phyloP scores from a whole-genome alignment of 768 basidiomycete species.

The Cytidiella melzeri region DNA sequence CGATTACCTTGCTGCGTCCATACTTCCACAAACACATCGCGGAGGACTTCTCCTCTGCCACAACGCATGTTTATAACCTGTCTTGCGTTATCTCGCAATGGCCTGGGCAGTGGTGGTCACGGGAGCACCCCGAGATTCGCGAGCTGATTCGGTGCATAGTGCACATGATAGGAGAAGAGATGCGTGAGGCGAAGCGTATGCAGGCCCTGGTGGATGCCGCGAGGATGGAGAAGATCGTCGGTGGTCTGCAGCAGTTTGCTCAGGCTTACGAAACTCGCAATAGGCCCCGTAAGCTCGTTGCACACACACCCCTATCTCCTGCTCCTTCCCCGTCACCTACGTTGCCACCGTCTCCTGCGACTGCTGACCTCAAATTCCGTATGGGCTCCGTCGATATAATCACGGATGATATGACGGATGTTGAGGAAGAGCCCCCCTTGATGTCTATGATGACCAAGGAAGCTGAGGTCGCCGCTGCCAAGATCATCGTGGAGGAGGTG shows the following conservation, averaged over 20 bases:
- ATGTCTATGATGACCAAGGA: neutral
- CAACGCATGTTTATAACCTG: slow-evolving; percentile 31
- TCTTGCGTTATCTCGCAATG: slow-evolving; percentile 37
- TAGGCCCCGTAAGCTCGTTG: slow-evolving; percentile 2
- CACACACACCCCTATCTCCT: slow-evolving; percentile 18
- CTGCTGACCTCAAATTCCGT: slow-evolving; percentile 5
- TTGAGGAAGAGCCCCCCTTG: slow-evolving; percentile 5
- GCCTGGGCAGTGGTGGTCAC: slow-evolving; percentile 65
- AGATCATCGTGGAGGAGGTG: neutral
- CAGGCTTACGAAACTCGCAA: slow-evolving; percentile 31
- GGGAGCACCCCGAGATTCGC: slow-evolving; percentile 57
- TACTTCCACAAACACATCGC: slow-evolving; percentile 56
- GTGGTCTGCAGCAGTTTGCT: slow-evolving; percentile 41
- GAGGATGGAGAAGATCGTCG: slow-evolving; percentile 44
- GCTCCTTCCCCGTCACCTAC: slow-evolving; percentile 15
- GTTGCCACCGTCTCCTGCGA: slow-evolving; percentile 7
- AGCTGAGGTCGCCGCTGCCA: neutral
- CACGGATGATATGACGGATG: slow-evolving; percentile 6
- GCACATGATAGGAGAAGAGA: slow-evolving; percentile 58
- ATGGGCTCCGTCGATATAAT: slow-evolving; percentile 9
- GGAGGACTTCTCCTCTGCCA: slow-evolving; percentile 33
- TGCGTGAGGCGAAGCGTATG: slow-evolving; percentile 42
- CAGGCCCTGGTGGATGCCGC: slow-evolving; percentile 40
- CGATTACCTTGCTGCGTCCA: slow-evolving; percentile 59
- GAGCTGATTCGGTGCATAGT: slow-evolving; percentile 54